These are phyloP conservation scores for Naegleria lovaniensis DNA, from an alignment of 208 protist species.

Conservation along the genomic window DNA sequence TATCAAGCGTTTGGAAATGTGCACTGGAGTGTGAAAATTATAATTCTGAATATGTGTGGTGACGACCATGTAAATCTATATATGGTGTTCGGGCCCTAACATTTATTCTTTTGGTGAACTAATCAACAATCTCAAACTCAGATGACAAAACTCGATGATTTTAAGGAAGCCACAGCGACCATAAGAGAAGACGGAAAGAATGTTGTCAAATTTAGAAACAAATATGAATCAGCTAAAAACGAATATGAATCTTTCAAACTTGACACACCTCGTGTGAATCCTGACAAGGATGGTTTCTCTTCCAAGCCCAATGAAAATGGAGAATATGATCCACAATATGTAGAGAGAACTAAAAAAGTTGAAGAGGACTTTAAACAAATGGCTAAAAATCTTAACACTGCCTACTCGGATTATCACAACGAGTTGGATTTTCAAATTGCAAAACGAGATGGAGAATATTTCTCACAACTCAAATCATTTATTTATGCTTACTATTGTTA, in stretches of 20 bases:
- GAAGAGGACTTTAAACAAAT: not conserved
- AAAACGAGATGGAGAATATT: not conserved
- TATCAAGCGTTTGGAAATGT: no score
- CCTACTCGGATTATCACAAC: not conserved
- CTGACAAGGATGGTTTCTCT: not conserved
- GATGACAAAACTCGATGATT: not conserved
- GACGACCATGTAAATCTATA: no score
- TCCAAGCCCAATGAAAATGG: not conserved
- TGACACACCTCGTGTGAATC: not conserved
- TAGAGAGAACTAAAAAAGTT: not conserved
- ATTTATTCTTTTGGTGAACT: no score
- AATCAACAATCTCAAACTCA: no score
- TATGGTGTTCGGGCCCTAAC: no score
- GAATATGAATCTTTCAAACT: not conserved
- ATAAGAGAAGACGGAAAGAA: not conserved
- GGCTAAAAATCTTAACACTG: not conserved
- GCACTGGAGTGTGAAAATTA: no score
- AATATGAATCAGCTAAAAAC: not conserved
- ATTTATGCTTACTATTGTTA: slow-evolving; percentile 10
- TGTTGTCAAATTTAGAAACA: not conserved
- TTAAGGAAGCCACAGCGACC: not conserved
- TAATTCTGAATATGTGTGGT: no score
- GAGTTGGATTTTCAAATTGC: not conserved
- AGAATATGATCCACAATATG: slow-evolving; percentile 6
- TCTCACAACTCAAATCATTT: not conserved